Percentiles rank a stretch among this genome's conserved stretches.
These are phyloP conservation scores for Russula ochroleuca DNA, from an alignment of 768 basidiomycete genomes.

Conservation along the genomic window DNA sequence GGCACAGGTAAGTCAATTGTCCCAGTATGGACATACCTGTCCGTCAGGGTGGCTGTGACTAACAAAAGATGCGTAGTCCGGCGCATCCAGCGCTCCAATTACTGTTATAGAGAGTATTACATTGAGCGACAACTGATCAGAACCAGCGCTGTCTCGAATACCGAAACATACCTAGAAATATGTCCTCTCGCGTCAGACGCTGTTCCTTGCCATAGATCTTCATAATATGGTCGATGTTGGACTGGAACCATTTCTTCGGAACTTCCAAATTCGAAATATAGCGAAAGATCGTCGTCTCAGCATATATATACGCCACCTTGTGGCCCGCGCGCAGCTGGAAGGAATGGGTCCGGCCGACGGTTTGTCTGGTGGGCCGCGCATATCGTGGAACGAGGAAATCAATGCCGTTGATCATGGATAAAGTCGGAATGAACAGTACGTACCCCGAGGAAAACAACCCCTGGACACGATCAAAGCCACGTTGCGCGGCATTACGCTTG, in stretches of 20 bases:
- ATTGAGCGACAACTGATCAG: constrained; percentile 10
- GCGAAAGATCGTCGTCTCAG: constrained; percentile 65
- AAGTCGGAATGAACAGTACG: constrained; percentile 11
- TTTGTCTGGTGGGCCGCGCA: constrained; percentile 36
- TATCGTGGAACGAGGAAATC: not conserved
- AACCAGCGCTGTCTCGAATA: constrained; percentile 1
- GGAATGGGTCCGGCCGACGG: constrained; percentile 49
- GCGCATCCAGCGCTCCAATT: constrained; percentile 65
- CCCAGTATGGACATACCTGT: constrained; percentile 36
- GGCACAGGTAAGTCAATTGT: not conserved
- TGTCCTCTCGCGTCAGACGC: constrained; percentile 36
- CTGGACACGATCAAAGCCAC: constrained; percentile 53
- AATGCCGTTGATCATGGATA: not conserved
- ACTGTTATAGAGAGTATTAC: constrained; percentile 35
- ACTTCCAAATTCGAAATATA: constrained; percentile 61
- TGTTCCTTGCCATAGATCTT: constrained; percentile 45
- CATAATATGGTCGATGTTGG: constrained; percentile 62
- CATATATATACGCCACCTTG: constrained; percentile 60
- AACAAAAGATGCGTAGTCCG: constrained; percentile 71
- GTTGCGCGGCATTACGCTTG: constrained; percentile 54
- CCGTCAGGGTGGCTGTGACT: constrained; percentile 65
- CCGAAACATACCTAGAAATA: constrained; percentile 35
- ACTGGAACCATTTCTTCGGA: constrained; percentile 69
- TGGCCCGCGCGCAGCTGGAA: constrained; percentile 61
- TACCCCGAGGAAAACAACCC: constrained; percentile 38